Conservation (phyloP, 306 rosid species). For the Ormosia emarginata region DNA sequence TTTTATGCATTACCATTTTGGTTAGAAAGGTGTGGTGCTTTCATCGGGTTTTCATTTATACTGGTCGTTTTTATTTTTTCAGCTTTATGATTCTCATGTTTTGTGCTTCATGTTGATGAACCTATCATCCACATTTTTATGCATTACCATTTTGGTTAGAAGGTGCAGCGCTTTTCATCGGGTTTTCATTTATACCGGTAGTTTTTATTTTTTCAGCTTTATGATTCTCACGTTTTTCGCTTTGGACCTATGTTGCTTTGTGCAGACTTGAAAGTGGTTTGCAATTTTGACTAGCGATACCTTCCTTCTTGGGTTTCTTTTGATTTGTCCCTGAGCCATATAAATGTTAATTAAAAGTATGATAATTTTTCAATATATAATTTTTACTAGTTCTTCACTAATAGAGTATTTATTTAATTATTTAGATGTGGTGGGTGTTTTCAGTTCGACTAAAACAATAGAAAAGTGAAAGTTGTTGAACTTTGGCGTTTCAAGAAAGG, state of each 20-base stretch:
- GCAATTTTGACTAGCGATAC: background rate
- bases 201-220: background rate
- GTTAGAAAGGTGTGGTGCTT: conserved; percentile 8
- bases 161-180: background rate
- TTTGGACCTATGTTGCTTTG: background rate
- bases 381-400: background rate
- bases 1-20: background rate
- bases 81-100: background rate
- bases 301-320: background rate
- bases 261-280: conserved; percentile 20
- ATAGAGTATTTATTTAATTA: background rate
- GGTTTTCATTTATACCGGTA: background rate
- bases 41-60: background rate
- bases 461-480: background rate
- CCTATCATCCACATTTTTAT: background rate
- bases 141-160: conserved; percentile 3
- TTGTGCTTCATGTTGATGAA: background rate
- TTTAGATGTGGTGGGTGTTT: background rate
- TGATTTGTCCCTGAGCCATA: background rate
- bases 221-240: background rate
- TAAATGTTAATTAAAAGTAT: background rate
- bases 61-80: background rate
- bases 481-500: conserved; percentile 7
- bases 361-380: background rate
- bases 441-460: background rate